These are phyloP conservation scores for Mortierella sp. DNA, from an alignment of 371 early-diverging fungal species.

Conservation along the genomic window DNA sequence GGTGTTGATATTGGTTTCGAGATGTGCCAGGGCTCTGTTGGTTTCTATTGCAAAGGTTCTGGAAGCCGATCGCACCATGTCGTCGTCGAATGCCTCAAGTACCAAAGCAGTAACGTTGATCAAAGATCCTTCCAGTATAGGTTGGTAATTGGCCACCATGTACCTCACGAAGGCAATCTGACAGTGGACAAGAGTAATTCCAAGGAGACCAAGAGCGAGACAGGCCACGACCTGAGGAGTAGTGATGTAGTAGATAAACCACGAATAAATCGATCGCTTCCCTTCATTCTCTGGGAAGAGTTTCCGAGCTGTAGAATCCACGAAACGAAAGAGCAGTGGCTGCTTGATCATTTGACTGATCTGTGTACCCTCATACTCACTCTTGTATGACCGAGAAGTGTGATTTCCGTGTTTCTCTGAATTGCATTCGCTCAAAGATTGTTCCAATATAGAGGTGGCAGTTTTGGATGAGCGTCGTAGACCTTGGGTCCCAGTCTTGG, in stretches of 20 bases:
- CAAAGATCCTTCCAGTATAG: background rate
- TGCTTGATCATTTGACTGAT: constrained; percentile 19
- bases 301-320: constrained; percentile 7
- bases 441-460: too few species aligned
- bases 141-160: constrained; percentile 9
- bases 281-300: constrained; percentile 9
- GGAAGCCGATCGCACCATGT: constrained; percentile 11
- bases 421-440: too few species aligned
- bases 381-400: too few species aligned
- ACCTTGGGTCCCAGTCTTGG: too few species aligned
- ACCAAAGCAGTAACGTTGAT: constrained; percentile 5
- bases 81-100: background rate
- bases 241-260: constrained; percentile 27
- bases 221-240: constrained; percentile 29
- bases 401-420: too few species aligned
- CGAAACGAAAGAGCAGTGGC: constrained; percentile 22
- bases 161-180: constrained; percentile 25
- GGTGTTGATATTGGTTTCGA: constrained; percentile 33
- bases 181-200: constrained; percentile 11
- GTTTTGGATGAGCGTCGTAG: too few species aligned
- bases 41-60: constrained; percentile 14
- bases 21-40: constrained; percentile 6
- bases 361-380: too few species aligned
- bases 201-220: constrained; percentile 23
- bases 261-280: constrained; percentile 13